Conservation (phyloP, 345 rosid genomes). For the Erysimum cheiranthoides region DNA sequence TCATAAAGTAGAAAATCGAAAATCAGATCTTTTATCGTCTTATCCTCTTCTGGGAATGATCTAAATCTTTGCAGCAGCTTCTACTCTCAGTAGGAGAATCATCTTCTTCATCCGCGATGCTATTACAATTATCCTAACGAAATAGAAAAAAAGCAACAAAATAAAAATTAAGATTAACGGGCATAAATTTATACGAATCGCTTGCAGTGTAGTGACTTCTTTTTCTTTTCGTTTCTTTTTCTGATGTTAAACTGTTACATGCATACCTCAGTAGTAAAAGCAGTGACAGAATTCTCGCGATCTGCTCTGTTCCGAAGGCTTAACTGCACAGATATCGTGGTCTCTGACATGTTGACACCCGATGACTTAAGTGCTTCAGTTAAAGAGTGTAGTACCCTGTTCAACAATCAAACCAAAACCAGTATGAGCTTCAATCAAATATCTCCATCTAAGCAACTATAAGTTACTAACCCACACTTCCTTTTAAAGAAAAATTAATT, state of each 20-base stretch:
- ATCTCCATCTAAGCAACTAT: neutral
- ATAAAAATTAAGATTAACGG: neutral
- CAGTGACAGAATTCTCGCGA: slow-evolving; percentile 34
- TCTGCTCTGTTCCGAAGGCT: slow-evolving; percentile 58
- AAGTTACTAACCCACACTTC: neutral
- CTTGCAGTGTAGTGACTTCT: neutral
- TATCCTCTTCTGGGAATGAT: slow-evolving; percentile 55
- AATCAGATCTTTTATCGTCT: slow-evolving; percentile 50
- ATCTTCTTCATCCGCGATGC: slow-evolving; percentile 44
- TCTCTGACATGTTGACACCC: slow-evolving; percentile 71
- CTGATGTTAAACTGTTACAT: neutral
- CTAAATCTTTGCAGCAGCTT: slow-evolving; percentile 46
- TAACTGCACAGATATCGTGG: slow-evolving; percentile 69
- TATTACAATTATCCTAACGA: slow-evolving; percentile 50
- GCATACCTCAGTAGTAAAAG: slow-evolving; percentile 58
- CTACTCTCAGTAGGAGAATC: slow-evolving; percentile 48
- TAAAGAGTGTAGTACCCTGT: slow-evolving; percentile 64
- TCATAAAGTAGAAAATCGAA: slow-evolving; percentile 17
- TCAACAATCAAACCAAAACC: slow-evolving; percentile 29
- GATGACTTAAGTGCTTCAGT: slow-evolving; percentile 66
- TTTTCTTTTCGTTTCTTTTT: neutral
- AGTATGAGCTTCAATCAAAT: neutral
- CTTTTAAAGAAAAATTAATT: neutral
- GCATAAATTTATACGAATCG: neutral
- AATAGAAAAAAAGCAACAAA: neutral